A percentile compares a stretch with the other conserved stretches of the same genome.
Conservation (phyloP, 2,329 filamentous ascomycete species). For the Xylariaceae sp. region DNA sequence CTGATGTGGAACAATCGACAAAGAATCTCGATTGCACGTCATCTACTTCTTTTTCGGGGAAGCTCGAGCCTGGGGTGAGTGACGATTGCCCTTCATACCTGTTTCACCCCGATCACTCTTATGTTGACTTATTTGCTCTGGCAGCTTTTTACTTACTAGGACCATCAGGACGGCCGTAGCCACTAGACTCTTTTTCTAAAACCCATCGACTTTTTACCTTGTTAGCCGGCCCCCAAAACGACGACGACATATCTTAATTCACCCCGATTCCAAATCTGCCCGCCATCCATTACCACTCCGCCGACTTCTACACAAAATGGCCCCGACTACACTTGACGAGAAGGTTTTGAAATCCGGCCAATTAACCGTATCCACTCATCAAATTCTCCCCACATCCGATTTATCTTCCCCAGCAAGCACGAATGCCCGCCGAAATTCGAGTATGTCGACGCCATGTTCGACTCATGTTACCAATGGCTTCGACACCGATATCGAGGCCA, state of each 20-base stretch:
- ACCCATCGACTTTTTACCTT: not conserved
- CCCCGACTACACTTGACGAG: constrained; percentile 16
- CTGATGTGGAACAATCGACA: constrained; percentile 3
- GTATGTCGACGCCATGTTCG: constrained; percentile 49
- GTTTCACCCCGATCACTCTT: not conserved
- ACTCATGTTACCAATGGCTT: constrained; percentile 53
- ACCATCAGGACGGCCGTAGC: not conserved
- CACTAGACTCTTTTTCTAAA: not conserved
- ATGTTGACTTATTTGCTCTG: constrained; percentile 3
- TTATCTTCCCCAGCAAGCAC: constrained; percentile 31
- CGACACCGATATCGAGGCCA: constrained; percentile 61
- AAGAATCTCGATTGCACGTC: constrained; percentile 1
- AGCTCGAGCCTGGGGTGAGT: not conserved
- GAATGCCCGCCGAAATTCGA: constrained; percentile 39
- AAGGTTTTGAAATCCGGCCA: constrained; percentile 19
- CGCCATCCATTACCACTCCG: not conserved
- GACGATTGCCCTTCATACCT: constrained; percentile 8
- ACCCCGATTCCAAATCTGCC: constrained; percentile 3
- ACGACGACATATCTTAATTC: constrained; percentile 19
- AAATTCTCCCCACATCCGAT: constrained; percentile 23
- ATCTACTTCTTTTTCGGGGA: not conserved
- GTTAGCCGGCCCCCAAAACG: not conserved
- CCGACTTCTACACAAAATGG: constrained; percentile 17
- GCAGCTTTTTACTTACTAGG: not conserved
- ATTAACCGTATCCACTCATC: constrained; percentile 27